Evolutionary conservation across 306 rosid species (phyloP), one percentile per base, ranked within the genome.

Genomic region (Prunus fruticosa): DNA sequence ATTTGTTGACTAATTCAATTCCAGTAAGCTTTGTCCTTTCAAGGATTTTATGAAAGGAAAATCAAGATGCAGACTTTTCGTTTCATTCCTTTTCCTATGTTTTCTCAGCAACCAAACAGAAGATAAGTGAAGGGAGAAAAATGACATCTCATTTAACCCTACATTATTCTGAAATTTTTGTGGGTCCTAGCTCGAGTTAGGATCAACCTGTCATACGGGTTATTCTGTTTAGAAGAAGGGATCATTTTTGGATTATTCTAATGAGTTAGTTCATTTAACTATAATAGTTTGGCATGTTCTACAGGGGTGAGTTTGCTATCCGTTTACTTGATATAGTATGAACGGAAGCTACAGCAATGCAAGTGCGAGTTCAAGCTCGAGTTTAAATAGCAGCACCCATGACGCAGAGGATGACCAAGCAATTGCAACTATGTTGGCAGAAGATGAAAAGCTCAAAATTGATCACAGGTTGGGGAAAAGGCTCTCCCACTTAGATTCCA

Each of bases 361-460:
- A 74, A 92, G 97, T 84, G 92, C 83, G n/a, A 92, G 98, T 75
- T 95, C 98, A 3, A 95, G 96, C 87, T 95, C 99, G 23, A 96
- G 99, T 81, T 89, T 87, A 81, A 82, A 76, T 77, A 89, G 97
- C 80, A 87, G 93, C 81, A 66, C 84, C 25, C 93, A 77, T 30
- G 97, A 92, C 22, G 91, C 97, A 11, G 97, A 95, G 87, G 97
- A 95, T 86, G 99, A 95, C 32, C 97, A 83, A 56, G 83, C 97
- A 25, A 88, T 95, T 84, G 99, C 99, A 5, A 84, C 79, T 57
- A 84, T 92, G 73, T 88, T 92, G 69, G 99, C 88, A 0, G 91
- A 89, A 78, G 95, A 88, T 3, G 91, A 87, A 77, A 78, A 77
- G 71, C 73, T 47, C 67, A 88, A 61, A 70, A 34, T 46, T 8